A percentile compares a stretch with the other conserved stretches of the same genome.
Conservation (phyloP, 805 yeast species). For the Hanseniaspora lachancei region DNA sequence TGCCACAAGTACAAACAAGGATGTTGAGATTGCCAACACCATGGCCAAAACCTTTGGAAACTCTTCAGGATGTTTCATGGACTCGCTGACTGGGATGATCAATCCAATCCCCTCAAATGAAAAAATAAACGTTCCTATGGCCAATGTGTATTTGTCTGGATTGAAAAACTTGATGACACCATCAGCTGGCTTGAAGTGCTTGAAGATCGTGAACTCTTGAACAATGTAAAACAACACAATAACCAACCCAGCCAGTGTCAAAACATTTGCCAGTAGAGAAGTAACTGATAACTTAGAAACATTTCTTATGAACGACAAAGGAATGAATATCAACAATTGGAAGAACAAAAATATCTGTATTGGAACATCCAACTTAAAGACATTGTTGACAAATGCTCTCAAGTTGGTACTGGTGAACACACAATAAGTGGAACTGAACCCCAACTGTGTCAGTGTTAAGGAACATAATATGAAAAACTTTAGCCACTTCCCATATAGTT, state of each 20-base stretch:
- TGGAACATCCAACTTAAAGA: conserved; percentile 29
- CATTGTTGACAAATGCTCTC: conserved; percentile 45
- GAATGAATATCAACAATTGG: conserved; percentile 49
- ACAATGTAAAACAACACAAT: conserved; percentile 49
- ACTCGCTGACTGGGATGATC: conserved; percentile 68
- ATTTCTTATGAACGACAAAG: conserved; percentile 60
- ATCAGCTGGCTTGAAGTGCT: conserved; percentile 35
- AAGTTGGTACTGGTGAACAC: conserved; percentile 66
- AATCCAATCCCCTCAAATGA: conserved; percentile 83
- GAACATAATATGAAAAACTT: conserved; percentile 51
- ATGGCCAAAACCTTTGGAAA: conserved; percentile 52
- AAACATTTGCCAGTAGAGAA: conserved; percentile 58
- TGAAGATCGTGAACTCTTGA: conserved; percentile 22
- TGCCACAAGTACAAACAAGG: conserved; percentile 51
- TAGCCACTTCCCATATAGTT: conserved; percentile 52
- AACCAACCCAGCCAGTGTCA: conserved; percentile 51
- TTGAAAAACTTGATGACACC: conserved; percentile 43
- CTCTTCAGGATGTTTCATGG: conserved; percentile 63
- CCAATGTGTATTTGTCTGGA: conserved; percentile 47
- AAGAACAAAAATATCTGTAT: conserved; percentile 37
- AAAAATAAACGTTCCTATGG: conserved; percentile 73
- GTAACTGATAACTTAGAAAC: conserved; percentile 62
- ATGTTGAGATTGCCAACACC: conserved; percentile 51
- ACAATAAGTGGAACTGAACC: conserved; percentile 69
- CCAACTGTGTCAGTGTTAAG: conserved; percentile 58